Evolutionary conservation across 2,329 filamentous ascomycete species (phyloP).

Genomic region (Neofusicoccum kwambonambiense): DNA sequence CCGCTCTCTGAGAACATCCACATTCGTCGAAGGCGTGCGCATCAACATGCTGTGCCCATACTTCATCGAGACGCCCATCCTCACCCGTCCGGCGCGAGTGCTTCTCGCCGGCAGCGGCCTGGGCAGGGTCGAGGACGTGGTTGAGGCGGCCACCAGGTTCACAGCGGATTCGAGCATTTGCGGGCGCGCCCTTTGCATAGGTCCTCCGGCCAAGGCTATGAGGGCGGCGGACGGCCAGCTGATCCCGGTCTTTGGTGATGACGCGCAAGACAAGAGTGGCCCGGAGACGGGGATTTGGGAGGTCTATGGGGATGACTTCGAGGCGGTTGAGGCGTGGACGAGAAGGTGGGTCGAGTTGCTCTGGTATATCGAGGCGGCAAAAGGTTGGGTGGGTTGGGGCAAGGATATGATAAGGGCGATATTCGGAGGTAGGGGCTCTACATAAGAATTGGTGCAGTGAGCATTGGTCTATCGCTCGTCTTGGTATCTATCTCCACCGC

Average conservation of each 20-base stretch:
- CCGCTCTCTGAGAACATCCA: constrained; percentile 54
- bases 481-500: no score
- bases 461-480: no score
- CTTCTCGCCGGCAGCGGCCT: constrained; percentile 58
- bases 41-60: constrained; percentile 68
- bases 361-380: constrained; percentile 49
- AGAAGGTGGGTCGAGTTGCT: constrained; percentile 54
- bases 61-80: constrained; percentile 63
- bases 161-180: constrained; percentile 58
- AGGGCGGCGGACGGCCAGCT: constrained; percentile 39
- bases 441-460: no score
- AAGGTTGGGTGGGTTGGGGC: constrained; percentile 56
- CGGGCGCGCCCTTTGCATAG: constrained; percentile 59
- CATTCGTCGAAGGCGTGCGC: constrained; percentile 53
- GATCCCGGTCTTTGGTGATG: constrained; percentile 11
- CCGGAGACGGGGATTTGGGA: constrained; percentile 57
- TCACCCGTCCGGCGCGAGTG: constrained; percentile 47
- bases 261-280: constrained; percentile 27
- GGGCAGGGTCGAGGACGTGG: constrained; percentile 58
- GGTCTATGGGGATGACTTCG: constrained; percentile 59
- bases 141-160: constrained; percentile 63
- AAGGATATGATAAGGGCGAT: constrained; percentile 34
- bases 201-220: constrained; percentile 53
- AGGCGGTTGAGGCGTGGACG: constrained; percentile 57
- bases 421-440: constrained; percentile 21